Evolutionary conservation across 345 rosid species (phyloP).

Genomic region (Anacardium occidentale): DNA sequence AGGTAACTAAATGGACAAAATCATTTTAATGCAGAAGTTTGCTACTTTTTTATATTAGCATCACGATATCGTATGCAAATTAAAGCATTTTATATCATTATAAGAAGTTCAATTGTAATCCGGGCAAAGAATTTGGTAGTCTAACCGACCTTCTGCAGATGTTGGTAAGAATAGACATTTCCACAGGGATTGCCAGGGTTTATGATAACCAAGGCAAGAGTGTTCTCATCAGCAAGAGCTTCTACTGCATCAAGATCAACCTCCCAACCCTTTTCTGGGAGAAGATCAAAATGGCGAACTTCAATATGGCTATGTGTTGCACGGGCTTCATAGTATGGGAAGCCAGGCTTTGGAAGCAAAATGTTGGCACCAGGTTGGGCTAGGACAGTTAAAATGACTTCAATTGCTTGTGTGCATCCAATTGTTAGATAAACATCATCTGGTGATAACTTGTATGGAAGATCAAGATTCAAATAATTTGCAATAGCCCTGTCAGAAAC

Average conservation of each 20-base stretch:
- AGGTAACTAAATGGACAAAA: not conserved
- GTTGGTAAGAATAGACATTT: conserved; percentile 45
- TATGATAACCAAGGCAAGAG: conserved; percentile 56
- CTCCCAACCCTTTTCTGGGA: conserved; percentile 61
- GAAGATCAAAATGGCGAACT: conserved; percentile 54
- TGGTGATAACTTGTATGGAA: conserved; percentile 48
- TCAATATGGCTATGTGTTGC: conserved; percentile 34
- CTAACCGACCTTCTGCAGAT: conserved; percentile 38
- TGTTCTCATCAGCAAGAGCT: conserved; percentile 57
- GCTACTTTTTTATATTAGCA: not conserved
- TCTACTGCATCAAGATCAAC: conserved; percentile 55
- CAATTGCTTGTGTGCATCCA: conserved; percentile 60
- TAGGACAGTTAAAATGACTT: conserved; percentile 39
- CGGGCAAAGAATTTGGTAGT: not conserved
- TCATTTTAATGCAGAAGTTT: not conserved
- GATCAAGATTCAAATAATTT: conserved; percentile 42
- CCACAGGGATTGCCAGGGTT: conserved; percentile 67
- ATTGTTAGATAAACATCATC: conserved; percentile 49
- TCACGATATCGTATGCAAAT: not conserved
- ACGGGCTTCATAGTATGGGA: conserved; percentile 43
- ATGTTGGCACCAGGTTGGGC: conserved; percentile 56
- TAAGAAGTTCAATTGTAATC: not conserved
- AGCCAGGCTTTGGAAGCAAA: conserved; percentile 45
- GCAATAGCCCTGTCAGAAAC: conserved; percentile 47
- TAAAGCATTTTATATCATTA: not conserved